phyloP scores from a whole-genome alignment of 495 filamentous ascomycete genomes.

The Penicillium samsonianum region DNA sequence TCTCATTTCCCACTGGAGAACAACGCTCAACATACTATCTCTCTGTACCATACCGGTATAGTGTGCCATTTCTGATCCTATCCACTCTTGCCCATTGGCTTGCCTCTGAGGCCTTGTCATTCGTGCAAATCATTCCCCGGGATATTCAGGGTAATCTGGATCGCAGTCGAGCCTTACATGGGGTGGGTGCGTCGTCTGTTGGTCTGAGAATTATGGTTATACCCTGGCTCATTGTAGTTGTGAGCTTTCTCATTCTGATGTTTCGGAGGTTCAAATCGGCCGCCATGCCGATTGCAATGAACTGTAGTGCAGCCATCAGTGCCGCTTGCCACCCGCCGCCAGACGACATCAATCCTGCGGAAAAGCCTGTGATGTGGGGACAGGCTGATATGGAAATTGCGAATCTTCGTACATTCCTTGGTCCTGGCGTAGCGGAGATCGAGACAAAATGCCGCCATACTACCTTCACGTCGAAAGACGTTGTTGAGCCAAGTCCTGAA shows the following conservation, averaged over 20 bases:
- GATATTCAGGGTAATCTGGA: neutral
- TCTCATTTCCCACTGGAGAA: constrained; percentile 4
- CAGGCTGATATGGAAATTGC: neutral
- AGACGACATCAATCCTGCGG: neutral
- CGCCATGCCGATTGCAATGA: neutral
- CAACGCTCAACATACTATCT: constrained; percentile 12
- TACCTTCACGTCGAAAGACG: constrained; percentile 1
- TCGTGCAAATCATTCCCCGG: neutral
- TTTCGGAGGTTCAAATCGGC: neutral
- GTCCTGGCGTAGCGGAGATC: neutral
- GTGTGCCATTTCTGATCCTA: neutral
- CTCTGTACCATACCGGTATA: constrained; percentile 8
- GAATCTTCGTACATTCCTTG: neutral
- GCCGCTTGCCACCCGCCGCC: constrained; percentile 9
- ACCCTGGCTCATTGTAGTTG: neutral
- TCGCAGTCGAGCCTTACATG: neutral
- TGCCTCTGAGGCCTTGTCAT: constrained; percentile 4
- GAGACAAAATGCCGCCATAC: neutral
- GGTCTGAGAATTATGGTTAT: neutral
- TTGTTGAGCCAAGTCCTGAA: neutral
- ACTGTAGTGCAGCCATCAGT: constrained; percentile 7
- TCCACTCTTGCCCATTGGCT: constrained; percentile 11
- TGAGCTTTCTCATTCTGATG: neutral
- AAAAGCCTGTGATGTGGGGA: constrained; percentile 10
- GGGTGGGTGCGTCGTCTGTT: neutral